A percentile compares a stretch with the other conserved stretches of the same genome.
These are phyloP conservation scores for Podaxis mareebaensis DNA, from an alignment of 768 basidiomycete species.

Conservation along the genomic window DNA sequence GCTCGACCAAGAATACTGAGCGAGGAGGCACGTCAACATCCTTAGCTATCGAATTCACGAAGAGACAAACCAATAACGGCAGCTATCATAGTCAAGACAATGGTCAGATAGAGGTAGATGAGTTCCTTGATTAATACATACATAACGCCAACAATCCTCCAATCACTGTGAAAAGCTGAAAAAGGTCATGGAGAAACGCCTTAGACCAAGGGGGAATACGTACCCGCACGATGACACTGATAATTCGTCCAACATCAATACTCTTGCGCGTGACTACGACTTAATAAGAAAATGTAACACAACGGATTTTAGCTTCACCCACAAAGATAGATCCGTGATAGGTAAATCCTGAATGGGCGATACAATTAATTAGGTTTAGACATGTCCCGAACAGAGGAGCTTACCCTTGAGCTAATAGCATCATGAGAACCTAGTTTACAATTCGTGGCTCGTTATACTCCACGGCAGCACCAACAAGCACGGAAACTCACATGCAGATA, in stretches of 20 bases:
- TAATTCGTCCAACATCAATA: not conserved
- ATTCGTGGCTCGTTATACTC: not conserved
- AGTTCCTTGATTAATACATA: not conserved
- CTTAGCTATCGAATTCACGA: not conserved
- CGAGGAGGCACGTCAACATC: not conserved
- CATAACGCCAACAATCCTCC: constrained; percentile 4
- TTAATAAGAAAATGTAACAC: not conserved
- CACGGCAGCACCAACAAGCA: not conserved
- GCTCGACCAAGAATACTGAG: constrained; percentile 10
- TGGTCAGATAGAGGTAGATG: not conserved
- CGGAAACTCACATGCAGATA: constrained; percentile 9
- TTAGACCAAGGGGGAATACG: not conserved
- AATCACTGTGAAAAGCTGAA: not conserved
- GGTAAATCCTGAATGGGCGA: not conserved
- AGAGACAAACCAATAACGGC: constrained; percentile 12
- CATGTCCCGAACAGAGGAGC: not conserved
- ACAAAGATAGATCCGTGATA: constrained; percentile 15
- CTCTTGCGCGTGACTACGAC: constrained; percentile 4
- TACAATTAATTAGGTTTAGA: not conserved
- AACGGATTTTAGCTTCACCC: not conserved
- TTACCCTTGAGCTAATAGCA: constrained; percentile 15
- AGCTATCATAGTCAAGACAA: not conserved
- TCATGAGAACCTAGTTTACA: constrained; percentile 7
- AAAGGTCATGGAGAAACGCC: not conserved
- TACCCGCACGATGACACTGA: not conserved